These are phyloP conservation scores for Hsuehochloa calcarea DNA, from an alignment of 176 grass and related monocot genomes.

Conservation along the genomic window DNA sequence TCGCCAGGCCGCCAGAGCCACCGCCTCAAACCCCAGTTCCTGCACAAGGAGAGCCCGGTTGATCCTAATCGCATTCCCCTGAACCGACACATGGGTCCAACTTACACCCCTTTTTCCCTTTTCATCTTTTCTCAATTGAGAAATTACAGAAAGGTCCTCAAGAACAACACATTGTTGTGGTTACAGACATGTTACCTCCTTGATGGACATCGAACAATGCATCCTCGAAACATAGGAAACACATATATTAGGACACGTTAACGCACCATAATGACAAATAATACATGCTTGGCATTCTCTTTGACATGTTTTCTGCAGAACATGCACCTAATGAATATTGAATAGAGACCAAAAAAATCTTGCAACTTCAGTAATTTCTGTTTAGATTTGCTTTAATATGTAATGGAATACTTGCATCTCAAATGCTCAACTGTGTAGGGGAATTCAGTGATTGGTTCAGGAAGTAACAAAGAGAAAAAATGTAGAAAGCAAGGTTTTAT, in stretches of 20 bases:
- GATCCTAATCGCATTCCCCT: too few relatives aligned
- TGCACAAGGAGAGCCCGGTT: too few relatives aligned
- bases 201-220: neutral
- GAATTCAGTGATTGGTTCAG: neutral
- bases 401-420: constrained; percentile 12
- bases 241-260: neutral
- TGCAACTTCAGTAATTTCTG: neutral
- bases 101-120: too few relatives aligned
- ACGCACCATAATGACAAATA: neutral
- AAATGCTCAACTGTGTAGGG: neutral
- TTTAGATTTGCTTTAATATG: neutral
- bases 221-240: neutral
- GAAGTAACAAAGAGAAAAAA: neutral
- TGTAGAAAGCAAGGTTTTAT: neutral
- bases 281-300: neutral
- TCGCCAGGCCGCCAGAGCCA: too few relatives aligned
- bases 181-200: neutral
- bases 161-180: neutral
- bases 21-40: too few relatives aligned
- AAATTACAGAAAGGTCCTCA: too few relatives aligned
- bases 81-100: too few relatives aligned
- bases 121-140: too few relatives aligned
- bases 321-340: constrained; percentile 1
- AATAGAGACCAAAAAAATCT: neutral
- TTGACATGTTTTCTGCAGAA: neutral